Base-by-base conservation (phyloP, 805 yeast genomes). In the Hanseniaspora nectarophila region DNA sequence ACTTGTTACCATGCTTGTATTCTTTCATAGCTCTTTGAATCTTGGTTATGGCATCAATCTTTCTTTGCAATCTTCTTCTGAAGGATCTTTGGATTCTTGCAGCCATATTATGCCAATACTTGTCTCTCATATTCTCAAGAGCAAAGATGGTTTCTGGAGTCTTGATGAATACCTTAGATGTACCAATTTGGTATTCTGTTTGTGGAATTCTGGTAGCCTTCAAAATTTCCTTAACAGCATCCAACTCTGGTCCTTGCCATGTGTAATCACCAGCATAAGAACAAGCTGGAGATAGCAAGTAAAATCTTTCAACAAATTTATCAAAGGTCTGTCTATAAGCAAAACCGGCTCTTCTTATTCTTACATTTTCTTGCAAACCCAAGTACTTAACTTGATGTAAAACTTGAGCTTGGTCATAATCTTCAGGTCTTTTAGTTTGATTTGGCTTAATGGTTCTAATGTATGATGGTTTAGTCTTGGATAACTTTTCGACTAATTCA, bases 61-160 rank as follows among this genome's bases (percentile, higher is more conserved):
- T 81, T 62, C 85, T 75, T 66, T 80, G 81, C 56, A 81, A 70
- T 63, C 82, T 85, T 60, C 85, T 74, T 71, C 98, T 77, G 85
- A 97, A 88, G 3, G 98, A 97, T 58, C 97, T 78, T 72, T 92
- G 99, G 59, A 92, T 90, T 60, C 95, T 79, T 3, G 95, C 89
- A 4, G 98, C 98, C 95, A 92, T 92, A 60, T 85, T 86, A 62
- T 87, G 90, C 97, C 98, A 92, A 65, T 88, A 92, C 70, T 81
- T 84, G 61, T 92, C 99, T 66, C 97, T 78, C 90, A 90, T 80
- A 60, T 86, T 90, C 68, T 92, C 99, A 54, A 92, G 71, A 0
- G 96, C 95, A 65, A 92, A 92, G 61, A 92, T 72, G 0, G 97
- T 90, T 65, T 92, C 98, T 9, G 98, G 98, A 12, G 95, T 87